Base-by-base conservation (phyloP, 169 alveolate species). In the Fabrea salina region DNA sequence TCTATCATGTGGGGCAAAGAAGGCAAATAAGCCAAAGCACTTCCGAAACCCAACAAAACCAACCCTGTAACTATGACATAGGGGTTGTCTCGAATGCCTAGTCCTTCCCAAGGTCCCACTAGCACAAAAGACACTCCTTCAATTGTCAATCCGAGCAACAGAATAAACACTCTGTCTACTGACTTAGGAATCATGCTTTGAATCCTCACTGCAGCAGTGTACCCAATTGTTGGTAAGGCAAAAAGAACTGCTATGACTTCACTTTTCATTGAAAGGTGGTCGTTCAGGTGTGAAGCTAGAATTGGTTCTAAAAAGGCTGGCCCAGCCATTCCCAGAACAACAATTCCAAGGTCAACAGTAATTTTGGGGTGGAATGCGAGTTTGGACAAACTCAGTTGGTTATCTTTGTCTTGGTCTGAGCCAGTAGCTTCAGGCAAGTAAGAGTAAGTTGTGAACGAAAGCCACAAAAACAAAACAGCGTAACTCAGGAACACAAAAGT, bases 1-100 rank as follows among this genome's bases (percentile, higher is more conserved):
- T 70, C 66, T 30, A 49, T 50, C 64, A 70, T 25, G 22, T 25
- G 32, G 5, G 79, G 79, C 70, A 70, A 22, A 2, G 79, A 70
- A 16, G 79, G 68, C 13, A 70, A n/a, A 49, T 70, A 70, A 6
- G 79, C 79, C 66, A 59, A 70, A 16, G 79, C 79, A 7, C 67
- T 27, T 19, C 79, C 79, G 13, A 50, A 70, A 1, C 79, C 79
- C 16, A 70, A 13, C 39, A 47, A 16, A 27, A 47, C 16, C 8
- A 70, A n/a, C 22, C 50, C 61, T 43, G 43, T 22, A 44, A 33
- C 25, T 2, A 47, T 50, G n/a, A 70, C 13, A 22, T n/a, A 22
- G 22, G 41, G 25, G 1, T 25, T 16, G 0, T 47, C 49, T 22
- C 51, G 16, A n/a, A 50, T n/a, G n/a, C 32, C 13, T 4, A 43